Conservation (phyloP, 139 green algal genomes). For the Monoraphidium neglectum region DNA sequence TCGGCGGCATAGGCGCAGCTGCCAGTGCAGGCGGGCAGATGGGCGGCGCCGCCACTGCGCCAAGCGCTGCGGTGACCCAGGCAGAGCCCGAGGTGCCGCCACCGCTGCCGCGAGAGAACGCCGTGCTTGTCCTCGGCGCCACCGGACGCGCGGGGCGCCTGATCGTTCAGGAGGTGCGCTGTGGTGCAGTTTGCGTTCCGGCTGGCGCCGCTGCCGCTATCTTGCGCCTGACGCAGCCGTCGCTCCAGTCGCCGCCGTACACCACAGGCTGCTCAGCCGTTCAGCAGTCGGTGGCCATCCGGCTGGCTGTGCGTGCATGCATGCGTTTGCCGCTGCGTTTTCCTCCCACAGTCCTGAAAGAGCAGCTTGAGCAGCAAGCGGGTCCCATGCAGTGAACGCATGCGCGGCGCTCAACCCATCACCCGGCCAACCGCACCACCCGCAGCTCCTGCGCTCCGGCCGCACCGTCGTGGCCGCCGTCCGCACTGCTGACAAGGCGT, state of each 20-base stretch:
- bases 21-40: no score
- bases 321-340: no score
- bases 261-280: background rate
- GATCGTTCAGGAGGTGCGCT: constrained; percentile 62
- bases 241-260: background rate
- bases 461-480: constrained; percentile 77
- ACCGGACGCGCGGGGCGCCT: constrained; percentile 65
- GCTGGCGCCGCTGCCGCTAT: background rate
- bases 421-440: background rate
- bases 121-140: constrained; percentile 83
- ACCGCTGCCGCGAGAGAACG: constrained; percentile 58
- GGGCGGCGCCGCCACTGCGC: no score
- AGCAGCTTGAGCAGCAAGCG: no score
- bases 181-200: background rate
- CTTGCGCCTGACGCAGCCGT: background rate
- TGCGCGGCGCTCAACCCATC: background rate
- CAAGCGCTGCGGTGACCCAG: no score
- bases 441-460: constrained; percentile 60
- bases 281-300: background rate
- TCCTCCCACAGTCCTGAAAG: no score
- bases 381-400: no score
- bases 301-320: background rate
- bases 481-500: constrained; percentile 49
- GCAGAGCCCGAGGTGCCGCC: no score
- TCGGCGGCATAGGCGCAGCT: no score